Base-by-base conservation (phyloP, 2,329 filamentous ascomycete genomes). In the Fusarium sp. region DNA sequence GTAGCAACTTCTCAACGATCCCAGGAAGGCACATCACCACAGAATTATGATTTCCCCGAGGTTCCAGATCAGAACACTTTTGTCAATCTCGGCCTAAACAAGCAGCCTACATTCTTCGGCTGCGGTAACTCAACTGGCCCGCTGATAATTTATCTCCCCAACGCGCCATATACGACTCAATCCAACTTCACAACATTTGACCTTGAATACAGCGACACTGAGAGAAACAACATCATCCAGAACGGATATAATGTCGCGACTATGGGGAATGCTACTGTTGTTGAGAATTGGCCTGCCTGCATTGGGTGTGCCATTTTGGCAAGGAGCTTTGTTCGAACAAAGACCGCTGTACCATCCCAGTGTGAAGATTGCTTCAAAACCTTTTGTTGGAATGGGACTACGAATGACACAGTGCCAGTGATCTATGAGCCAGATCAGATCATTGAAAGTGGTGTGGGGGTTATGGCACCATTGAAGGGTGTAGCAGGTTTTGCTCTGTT, bases 131-230 rank as follows among this genome's bases (percentile, higher is more conserved):
- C 57, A 16, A 48, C 77, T 1, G 80, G 84, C 0, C 92, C 93
- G 1, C 79, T 97, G 2, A 83, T 97, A 52, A 91, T 97, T 61
- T 98, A 97, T 81, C 76, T 97, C 14, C 92, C 94, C 61, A 97
- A 96, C 77, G 82, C 89, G 6, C 93, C 93, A 0, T 97, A 94
- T 79, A 87, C 89, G 18, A 86, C 85, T 73, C 80, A 84, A 68
- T 91, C 89, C 77, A 97, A 97, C 81, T 84, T 90, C 4, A 91
- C 90, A 2, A 97, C 94, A 22, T 94, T 91, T 77, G 83, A 88
- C 61, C 82, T 88, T 7, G 79, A 80, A 14, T 94, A 94, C 83
- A 84, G 85, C 18, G 81, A 87, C 74, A 80, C 75, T 2, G 80
- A 93, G 78, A 90, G 94, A 63, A 87, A 97, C 78, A 83, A 85